Percentiles rank a stretch among this genome's conserved stretches.
These are phyloP conservation scores for Gloeostereum incarnatum DNA, from an alignment of 768 basidiomycete species.

Conservation along the genomic window DNA sequence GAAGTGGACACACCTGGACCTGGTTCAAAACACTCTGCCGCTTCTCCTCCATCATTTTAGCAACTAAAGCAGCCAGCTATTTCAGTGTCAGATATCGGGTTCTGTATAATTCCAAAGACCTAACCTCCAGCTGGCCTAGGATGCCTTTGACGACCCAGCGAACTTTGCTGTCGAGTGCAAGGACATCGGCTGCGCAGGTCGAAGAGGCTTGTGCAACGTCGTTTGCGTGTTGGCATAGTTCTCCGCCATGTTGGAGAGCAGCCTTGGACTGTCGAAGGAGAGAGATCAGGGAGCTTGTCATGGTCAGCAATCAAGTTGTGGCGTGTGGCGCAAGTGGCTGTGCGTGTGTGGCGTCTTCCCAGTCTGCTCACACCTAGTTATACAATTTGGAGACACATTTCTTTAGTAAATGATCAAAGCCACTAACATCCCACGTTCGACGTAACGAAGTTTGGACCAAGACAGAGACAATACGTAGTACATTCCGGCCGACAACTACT, in stretches of 20 bases:
- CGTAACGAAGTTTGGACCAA: too few species aligned
- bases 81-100: background rate
- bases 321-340: too few species aligned
- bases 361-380: too few species aligned
- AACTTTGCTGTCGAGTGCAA: conserved; percentile 74
- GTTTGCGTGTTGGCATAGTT: conserved; percentile 64
- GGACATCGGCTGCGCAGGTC: conserved; percentile 56
- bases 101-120: conserved; percentile 6
- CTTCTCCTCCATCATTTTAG: conserved; percentile 68
- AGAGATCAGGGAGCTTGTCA: conserved; percentile 61
- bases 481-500: too few species aligned
- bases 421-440: too few species aligned
- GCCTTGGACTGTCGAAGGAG: conserved; percentile 78
- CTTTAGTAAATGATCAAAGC: too few species aligned
- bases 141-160: conserved; percentile 71
- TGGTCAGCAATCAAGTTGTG: too few species aligned
- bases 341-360: too few species aligned
- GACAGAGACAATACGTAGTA: too few species aligned
- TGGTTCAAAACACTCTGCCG: conserved; percentile 49
- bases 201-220: conserved; percentile 56
- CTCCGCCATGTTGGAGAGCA: conserved; percentile 70
- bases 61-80: conserved; percentile 65
- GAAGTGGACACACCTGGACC: conserved; percentile 38
- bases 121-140: conserved; percentile 67
- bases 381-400: too few species aligned